A percentile compares a stretch with the other conserved stretches of the same genome.
Evolutionary conservation across 2,329 filamentous ascomycete genomes (phyloP).

Genomic region (Fusarium hostae): DNA sequence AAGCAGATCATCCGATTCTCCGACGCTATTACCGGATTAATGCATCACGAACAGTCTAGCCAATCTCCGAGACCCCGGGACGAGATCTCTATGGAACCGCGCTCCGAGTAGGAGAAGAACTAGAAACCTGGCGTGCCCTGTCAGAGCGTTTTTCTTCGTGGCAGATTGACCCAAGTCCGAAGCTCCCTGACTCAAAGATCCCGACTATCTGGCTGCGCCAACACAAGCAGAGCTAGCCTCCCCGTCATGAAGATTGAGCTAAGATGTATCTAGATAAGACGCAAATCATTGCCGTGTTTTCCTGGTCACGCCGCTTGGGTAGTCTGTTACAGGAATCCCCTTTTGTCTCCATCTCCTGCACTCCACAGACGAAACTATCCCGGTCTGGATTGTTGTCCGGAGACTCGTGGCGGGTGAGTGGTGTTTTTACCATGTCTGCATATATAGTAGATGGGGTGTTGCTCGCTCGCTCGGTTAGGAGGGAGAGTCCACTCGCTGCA

Average conservation of each 20-base stretch:
- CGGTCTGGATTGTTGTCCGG: slow-evolving; percentile 8
- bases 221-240: background rate
- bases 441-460: slow-evolving; percentile 8
- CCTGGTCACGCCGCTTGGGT: background rate
- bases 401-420: background rate
- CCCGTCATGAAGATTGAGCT: background rate
- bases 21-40: background rate
- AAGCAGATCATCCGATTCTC: background rate
- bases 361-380: slow-evolving; percentile 3
- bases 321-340: background rate
- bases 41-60: background rate
- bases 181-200: background rate
- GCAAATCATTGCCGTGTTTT: background rate
- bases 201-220: background rate
- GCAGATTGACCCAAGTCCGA: background rate
- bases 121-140: background rate
- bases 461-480: background rate
- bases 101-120: background rate
- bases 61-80: background rate
- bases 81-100: background rate
- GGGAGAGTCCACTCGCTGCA: background rate
- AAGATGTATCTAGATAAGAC: background rate
- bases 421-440: background rate
- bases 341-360: background rate
- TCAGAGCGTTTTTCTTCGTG: background rate